Percentiles rank a stretch among this genome's conserved stretches.
Evolutionary conservation across 208 protist species (phyloP).

Genomic region (Trypanosoma vivax): DNA sequence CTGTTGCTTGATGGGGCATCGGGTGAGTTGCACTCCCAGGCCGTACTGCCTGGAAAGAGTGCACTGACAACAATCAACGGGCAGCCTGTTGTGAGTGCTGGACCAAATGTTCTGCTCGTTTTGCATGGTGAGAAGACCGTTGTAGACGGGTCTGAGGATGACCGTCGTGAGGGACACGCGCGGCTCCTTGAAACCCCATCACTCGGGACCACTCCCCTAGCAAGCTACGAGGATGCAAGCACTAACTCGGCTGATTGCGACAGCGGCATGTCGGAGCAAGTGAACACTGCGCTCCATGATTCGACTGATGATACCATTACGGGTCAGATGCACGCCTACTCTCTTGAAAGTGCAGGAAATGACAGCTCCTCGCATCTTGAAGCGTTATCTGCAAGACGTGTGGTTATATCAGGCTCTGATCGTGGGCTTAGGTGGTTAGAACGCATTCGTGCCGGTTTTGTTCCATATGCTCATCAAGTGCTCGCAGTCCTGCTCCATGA

Average conservation of each 20-base stretch:
- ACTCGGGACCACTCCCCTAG: no score
- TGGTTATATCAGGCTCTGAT: background rate
- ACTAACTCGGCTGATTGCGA: no score
- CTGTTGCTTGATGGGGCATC: conserved; percentile 46
- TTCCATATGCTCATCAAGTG: conserved; percentile 24
- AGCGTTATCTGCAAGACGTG: no score
- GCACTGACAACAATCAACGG: conserved; percentile 27
- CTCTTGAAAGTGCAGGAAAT: no score
- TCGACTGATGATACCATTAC: no score
- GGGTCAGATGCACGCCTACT: no score
- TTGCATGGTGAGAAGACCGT: conserved; percentile 15
- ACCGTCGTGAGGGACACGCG: no score
- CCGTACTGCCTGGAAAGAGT: conserved; percentile 36
- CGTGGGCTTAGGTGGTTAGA: conserved; percentile 3
- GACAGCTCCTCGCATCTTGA: no score
- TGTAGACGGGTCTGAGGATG: background rate
- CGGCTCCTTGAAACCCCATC: no score
- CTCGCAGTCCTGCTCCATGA: conserved; percentile 48
- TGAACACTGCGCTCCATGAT: no score
- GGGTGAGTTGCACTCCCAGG: conserved; percentile 62
- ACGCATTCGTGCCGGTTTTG: conserved; percentile 41
- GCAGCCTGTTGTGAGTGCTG: conserved; percentile 28
- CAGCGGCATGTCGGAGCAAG: no score
- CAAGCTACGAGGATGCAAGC: no score
- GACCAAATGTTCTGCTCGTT: conserved; percentile 49